Percentiles rank a stretch among this genome's conserved stretches.
Evolutionary conservation across 1,284 basidiomycete species (phyloP).

Genomic region (Heliocybe sulcata): DNA sequence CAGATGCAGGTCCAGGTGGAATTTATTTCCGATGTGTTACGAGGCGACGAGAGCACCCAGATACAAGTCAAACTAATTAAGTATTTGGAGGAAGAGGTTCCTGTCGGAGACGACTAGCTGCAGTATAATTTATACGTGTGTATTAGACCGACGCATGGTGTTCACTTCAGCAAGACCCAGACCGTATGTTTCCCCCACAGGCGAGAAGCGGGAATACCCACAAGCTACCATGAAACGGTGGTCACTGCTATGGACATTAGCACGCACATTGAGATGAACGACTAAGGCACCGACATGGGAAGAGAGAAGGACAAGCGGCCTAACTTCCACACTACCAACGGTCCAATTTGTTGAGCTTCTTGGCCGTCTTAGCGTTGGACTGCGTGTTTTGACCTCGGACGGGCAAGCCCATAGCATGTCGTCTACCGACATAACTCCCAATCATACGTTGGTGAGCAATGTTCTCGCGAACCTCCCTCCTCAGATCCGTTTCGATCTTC

Average conservation of each 20-base stretch:
- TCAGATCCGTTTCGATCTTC: constrained; percentile 79
- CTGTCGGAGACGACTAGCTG: constrained; percentile 67
- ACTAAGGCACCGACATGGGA: too few relatives aligned
- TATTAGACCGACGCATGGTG: not conserved
- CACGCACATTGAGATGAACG: too few relatives aligned
- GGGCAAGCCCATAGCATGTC: constrained; percentile 85
- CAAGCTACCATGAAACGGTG: too few relatives aligned
- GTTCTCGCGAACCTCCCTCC: constrained; percentile 75
- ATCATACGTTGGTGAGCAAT: constrained; percentile 88
- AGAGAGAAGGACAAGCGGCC: not conserved
- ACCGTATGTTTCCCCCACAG: too few relatives aligned
- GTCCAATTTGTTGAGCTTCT: constrained; percentile 72
- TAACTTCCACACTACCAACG: constrained; percentile 27
- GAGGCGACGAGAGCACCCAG: constrained; percentile 94
- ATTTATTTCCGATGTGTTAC: constrained; percentile 86
- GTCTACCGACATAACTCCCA: constrained; percentile 80
- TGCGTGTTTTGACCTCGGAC: constrained; percentile 88
- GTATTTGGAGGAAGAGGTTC: constrained; percentile 92
- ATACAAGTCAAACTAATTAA: constrained; percentile 87
- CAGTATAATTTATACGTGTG: not conserved
- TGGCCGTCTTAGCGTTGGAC: constrained; percentile 81
- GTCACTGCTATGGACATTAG: too few relatives aligned
- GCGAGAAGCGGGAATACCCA: too few relatives aligned
- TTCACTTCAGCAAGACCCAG: not conserved
- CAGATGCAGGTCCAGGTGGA: constrained; percentile 93